Conservation (phyloP, 2,329 filamentous ascomycete species). For the Cryphonectria radicalis region DNA sequence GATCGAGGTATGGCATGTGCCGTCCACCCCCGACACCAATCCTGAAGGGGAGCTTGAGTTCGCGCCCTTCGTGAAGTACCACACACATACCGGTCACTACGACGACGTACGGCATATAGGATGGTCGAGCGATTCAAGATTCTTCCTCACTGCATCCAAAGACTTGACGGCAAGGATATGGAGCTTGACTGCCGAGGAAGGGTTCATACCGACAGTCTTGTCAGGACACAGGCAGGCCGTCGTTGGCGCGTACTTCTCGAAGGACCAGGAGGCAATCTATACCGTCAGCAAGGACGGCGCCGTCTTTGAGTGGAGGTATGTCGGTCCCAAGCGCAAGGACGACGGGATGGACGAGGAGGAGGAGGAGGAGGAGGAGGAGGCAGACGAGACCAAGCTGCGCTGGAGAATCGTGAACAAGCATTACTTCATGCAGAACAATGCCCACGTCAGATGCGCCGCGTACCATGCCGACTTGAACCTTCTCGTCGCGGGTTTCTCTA, state of each 20-base stretch:
- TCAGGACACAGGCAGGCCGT: constrained; percentile 90
- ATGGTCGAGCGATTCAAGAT: constrained; percentile 95
- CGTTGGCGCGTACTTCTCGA: constrained; percentile 94
- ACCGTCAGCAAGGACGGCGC: constrained; percentile 98
- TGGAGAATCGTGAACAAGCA: constrained; percentile 93
- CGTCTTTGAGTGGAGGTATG: constrained; percentile 90
- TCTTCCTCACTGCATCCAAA: constrained; percentile 90
- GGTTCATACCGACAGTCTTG: constrained; percentile 86
- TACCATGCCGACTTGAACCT: constrained; percentile 87
- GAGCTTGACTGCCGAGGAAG: constrained; percentile 86
- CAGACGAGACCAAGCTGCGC: constrained; percentile 68
- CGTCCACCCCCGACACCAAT: constrained; percentile 81
- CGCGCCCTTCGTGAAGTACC: constrained; percentile 88
- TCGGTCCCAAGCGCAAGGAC: constrained; percentile 62
- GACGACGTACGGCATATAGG: constrained; percentile 84
- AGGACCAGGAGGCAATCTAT: constrained; percentile 92
- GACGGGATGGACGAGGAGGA: constrained; percentile 64
- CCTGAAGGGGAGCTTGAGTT: constrained; percentile 86
- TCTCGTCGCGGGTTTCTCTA: constrained; percentile 96
- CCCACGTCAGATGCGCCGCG: constrained; percentile 85
- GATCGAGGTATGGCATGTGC: constrained; percentile 95
- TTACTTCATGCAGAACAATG: constrained; percentile 91
- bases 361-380: constrained; percentile 62
- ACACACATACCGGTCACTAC: constrained; percentile 85
- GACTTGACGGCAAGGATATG: constrained; percentile 94